Evolutionary conservation across 73 alveolate species (phyloP), one percentile per base, ranked within the genome.

Genomic region (Paramecium sonneborni): DNA sequence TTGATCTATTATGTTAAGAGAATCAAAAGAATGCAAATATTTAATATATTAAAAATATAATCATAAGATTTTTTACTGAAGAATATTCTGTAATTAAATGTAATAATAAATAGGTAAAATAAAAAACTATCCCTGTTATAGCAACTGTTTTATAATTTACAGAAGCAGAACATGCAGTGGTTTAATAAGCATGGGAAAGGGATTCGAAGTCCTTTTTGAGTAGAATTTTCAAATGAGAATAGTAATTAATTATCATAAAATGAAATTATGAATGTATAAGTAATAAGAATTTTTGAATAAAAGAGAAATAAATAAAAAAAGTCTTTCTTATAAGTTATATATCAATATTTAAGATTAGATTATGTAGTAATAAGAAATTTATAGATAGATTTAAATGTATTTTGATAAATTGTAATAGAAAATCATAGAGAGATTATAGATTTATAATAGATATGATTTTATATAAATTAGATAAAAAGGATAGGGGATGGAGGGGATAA

Each of bases 111-210:
- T 3, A 35, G 86, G 86, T 72, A 18, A 79, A 79, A 79, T 43
- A 37, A 41, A 79, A 79, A 79, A 79, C 90, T 3, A 79, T 79
- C 9, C 90, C 90, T 18, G 90, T 79, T 5, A 79, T 79, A 14
- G 90, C 76, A 23, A 79, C 90, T 38, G 72, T 79, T 24, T 44
- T 79, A 23, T 43, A 79, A 34, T 79, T 79, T 79, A 79, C 90
- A 43, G 90, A 79, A 30, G 44, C 69, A n/a, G 90, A 79, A 44
- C 55, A 39, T 20, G 46, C 46, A 6, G 24, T n/a, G 1, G 48
- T 79, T 20, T 20, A 79, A 44, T 41, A 79, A 9, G 90, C 76
- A 46, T 79, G 90, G 90, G 72, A 79, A 20, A 23, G 55, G 6
- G 74, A 46, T 24, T 43, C 44, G 5, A 79, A 79, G n/a, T 79